phyloP scores from a whole-genome alignment of 2,329 filamentous ascomycete species.

The Aspergillus eucalypticola region DNA sequence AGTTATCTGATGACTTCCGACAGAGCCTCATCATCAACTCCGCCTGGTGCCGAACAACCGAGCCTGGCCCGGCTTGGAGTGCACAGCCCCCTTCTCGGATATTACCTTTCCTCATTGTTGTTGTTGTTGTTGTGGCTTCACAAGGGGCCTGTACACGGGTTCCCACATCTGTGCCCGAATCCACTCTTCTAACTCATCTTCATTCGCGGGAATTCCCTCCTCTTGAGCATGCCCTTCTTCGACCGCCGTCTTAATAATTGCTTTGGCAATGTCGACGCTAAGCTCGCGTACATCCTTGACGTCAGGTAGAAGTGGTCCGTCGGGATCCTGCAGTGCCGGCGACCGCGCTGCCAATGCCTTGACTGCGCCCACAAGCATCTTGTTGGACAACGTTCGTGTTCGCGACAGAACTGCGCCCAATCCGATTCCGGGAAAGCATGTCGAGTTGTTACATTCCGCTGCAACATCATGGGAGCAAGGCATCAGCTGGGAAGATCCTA shows the following conservation, averaged over 20 bases:
- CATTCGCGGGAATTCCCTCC: constrained; percentile 60
- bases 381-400: constrained; percentile 66
- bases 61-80: not conserved
- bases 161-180: constrained; percentile 47
- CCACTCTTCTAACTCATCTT: constrained; percentile 41
- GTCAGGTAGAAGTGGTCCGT: constrained; percentile 71
- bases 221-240: constrained; percentile 68
- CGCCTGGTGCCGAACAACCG: not conserved
- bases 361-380: constrained; percentile 79
- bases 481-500: not conserved
- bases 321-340: constrained; percentile 66
- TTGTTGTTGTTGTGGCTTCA: not conserved
- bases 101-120: not conserved
- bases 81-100: not conserved
- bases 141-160: constrained; percentile 31
- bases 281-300: constrained; percentile 73
- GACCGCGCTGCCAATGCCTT: constrained; percentile 70
- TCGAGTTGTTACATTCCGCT: constrained; percentile 87
- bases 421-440: constrained; percentile 82
- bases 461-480: not conserved
- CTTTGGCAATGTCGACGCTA: constrained; percentile 73
- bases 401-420: constrained; percentile 74
- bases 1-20: no score
- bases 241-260: constrained; percentile 71
- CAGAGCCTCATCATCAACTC: no score